These are phyloP conservation scores for Myrica gale DNA, from an alignment of 306 rosid species.

Conservation along the genomic window DNA sequence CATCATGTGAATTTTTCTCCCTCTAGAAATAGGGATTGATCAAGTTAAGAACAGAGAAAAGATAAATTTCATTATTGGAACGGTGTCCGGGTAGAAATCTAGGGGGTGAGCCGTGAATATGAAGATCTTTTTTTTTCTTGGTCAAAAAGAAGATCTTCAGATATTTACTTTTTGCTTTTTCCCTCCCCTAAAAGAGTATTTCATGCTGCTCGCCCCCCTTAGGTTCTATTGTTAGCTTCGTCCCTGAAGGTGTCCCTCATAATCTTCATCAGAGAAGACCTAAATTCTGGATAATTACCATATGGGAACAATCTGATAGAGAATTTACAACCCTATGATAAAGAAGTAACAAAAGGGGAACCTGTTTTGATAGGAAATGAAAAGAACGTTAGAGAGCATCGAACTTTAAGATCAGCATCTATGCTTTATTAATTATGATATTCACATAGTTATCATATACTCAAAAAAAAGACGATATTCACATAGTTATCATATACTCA, in stretches of 20 bases:
- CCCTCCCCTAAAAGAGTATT: no score
- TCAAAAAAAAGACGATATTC: slow-evolving; percentile 1
- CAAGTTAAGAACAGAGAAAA: slow-evolving; percentile 2
- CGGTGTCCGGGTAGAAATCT: no score
- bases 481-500: neutral
- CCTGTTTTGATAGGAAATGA: slow-evolving; percentile 36
- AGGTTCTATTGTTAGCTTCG: neutral
- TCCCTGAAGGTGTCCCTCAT: slow-evolving; percentile 26
- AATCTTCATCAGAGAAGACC: slow-evolving; percentile 46
- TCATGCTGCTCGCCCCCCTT: no score
- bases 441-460: neutral
- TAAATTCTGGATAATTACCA: slow-evolving; percentile 35
- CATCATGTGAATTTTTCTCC: slow-evolving; percentile 6
- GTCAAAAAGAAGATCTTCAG: no score
- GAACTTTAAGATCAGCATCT: slow-evolving; percentile 45
- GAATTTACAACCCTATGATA: slow-evolving; percentile 25
- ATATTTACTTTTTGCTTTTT: no score
- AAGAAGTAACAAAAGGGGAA: slow-evolving; percentile 46
- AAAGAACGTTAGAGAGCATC: slow-evolving; percentile 30
- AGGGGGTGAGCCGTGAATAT: no score
- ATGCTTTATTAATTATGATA: neutral
- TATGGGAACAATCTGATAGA: slow-evolving; percentile 37
- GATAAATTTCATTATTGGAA: neutral
- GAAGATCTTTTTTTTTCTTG: no score
- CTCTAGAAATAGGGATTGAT: slow-evolving; percentile 10